Evolutionary conservation across 2,329 filamentous ascomycete species (phyloP).

Genomic region (Epicoccum nigrum): DNA sequence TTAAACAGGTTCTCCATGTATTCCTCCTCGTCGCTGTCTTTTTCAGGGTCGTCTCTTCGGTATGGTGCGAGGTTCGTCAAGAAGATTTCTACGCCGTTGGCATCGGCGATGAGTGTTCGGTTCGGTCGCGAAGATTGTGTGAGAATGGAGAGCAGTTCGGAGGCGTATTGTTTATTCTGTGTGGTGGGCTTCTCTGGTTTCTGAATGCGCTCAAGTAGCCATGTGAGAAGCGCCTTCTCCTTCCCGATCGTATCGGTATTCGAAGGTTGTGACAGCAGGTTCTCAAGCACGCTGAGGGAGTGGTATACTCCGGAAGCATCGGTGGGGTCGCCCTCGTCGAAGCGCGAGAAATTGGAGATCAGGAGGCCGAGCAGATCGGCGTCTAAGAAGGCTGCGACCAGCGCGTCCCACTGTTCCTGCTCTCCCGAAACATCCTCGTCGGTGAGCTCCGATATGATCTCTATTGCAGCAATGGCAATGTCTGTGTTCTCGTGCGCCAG

Average conservation of each 20-base stretch:
- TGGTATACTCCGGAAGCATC: slow-evolving; percentile 89
- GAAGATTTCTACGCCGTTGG: slow-evolving; percentile 77
- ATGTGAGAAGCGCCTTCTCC: slow-evolving; percentile 71
- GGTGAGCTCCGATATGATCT: slow-evolving; percentile 88
- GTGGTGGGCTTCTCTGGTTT: slow-evolving; percentile 70
- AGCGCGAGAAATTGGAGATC: slow-evolving; percentile 75
- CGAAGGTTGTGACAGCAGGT: slow-evolving; percentile 73
- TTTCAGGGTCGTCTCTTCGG: slow-evolving; percentile 82
- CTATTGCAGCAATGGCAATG: slow-evolving; percentile 88
- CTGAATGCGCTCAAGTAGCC: slow-evolving; percentile 78
- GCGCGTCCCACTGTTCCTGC: slow-evolving; percentile 77
- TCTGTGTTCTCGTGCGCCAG: slow-evolving; percentile 96
- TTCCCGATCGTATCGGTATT: slow-evolving; percentile 75
- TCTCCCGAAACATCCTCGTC: slow-evolving; percentile 89
- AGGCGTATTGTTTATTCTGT: slow-evolving; percentile 95
- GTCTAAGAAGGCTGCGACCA: slow-evolving; percentile 68
- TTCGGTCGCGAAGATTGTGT: slow-evolving; percentile 76
- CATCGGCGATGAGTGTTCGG: slow-evolving; percentile 64
- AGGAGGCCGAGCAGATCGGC: slow-evolving; percentile 77
- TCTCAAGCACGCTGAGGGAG: slow-evolving; percentile 81
- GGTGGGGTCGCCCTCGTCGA: slow-evolving; percentile 74
- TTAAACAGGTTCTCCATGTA: slow-evolving; percentile 96
- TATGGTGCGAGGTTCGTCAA: slow-evolving; percentile 86
- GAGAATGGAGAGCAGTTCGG: slow-evolving; percentile 88
- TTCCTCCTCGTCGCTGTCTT: slow-evolving; percentile 88